A percentile compares a stretch with the other conserved stretches of the same genome.
Evolutionary conservation across 1,139 yeast species (phyloP).

Genomic region (Candida mesenterica): DNA sequence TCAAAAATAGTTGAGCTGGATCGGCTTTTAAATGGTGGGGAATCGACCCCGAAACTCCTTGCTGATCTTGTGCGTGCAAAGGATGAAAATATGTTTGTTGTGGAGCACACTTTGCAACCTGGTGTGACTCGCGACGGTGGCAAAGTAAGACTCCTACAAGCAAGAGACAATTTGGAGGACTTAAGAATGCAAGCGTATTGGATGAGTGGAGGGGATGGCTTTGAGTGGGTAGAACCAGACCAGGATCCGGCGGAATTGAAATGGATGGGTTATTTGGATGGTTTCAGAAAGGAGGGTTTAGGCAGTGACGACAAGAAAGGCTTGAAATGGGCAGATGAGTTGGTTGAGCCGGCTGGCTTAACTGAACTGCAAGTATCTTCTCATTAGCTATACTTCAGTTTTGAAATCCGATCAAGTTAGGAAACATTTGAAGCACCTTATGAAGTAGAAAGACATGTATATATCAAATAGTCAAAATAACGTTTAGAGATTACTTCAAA

Average conservation of each 20-base stretch:
- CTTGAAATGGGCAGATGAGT: constrained; percentile 24
- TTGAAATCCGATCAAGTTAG: too few relatives aligned
- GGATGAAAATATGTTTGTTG: constrained; percentile 22
- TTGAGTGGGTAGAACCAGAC: constrained; percentile 80
- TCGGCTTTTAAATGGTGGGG: constrained; percentile 45
- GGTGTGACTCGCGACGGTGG: constrained; percentile 40
- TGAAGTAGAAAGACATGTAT: too few relatives aligned
- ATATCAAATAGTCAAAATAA: too few relatives aligned
- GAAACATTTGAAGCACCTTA: too few relatives aligned
- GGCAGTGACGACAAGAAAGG: constrained; percentile 9
- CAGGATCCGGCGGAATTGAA: constrained; percentile 71
- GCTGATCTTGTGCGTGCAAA: constrained; percentile 38
- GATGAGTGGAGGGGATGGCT: constrained; percentile 74
- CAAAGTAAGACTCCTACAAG: constrained; percentile 39
- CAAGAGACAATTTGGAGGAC: constrained; percentile 50
- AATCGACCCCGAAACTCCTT: constrained; percentile 32
- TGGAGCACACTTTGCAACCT: constrained; percentile 31
- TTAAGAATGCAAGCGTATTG: constrained; percentile 69
- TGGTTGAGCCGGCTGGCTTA: constrained; percentile 12
- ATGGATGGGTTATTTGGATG: constrained; percentile 46
- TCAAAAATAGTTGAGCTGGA: constrained; percentile 67
- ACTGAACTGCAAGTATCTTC: background rate
- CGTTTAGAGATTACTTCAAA: too few relatives aligned
- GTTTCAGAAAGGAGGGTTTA: constrained; percentile 21
- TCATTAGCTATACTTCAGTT: constrained; percentile 1